These are phyloP conservation scores for Dissophora globulifera DNA, from an alignment of 192 early-diverging fungal species.

Conservation along the genomic window DNA sequence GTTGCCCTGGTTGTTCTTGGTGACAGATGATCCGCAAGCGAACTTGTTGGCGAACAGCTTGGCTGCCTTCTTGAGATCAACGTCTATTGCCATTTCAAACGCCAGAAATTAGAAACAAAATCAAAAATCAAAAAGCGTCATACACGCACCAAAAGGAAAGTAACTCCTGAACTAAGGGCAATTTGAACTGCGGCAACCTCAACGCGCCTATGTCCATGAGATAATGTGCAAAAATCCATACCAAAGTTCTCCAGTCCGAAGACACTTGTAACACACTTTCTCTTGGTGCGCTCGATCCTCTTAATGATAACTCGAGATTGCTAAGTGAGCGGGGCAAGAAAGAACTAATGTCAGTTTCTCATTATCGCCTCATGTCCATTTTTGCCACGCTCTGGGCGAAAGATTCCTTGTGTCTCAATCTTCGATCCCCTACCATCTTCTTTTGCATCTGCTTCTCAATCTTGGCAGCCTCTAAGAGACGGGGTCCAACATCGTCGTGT, in stretches of 20 bases:
- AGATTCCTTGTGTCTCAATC: no score
- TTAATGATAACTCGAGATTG: constrained; percentile 83
- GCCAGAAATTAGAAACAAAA: no score
- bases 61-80: constrained; percentile 97
- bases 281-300: constrained; percentile 89
- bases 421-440: constrained; percentile 70
- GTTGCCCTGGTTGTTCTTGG: constrained; percentile 90
- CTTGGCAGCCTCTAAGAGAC: constrained; percentile 74
- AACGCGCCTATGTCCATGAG: no score
- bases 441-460: constrained; percentile 78
- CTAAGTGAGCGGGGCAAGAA: no score
- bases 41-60: constrained; percentile 96
- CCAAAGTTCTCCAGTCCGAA: constrained; percentile 91
- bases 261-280: constrained; percentile 90
- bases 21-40: constrained; percentile 92
- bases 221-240: constrained; percentile 45
- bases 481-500: no score
- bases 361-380: no score
- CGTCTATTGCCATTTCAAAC: constrained; percentile 70
- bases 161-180: no score
- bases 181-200: neutral
- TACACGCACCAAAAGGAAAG: no score
- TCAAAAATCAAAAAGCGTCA: no score
- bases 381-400: no score
- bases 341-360: no score